phyloP scores from a whole-genome alignment of 2,329 filamentous ascomycete genomes.

The Calonectria pseudoturangicola region DNA sequence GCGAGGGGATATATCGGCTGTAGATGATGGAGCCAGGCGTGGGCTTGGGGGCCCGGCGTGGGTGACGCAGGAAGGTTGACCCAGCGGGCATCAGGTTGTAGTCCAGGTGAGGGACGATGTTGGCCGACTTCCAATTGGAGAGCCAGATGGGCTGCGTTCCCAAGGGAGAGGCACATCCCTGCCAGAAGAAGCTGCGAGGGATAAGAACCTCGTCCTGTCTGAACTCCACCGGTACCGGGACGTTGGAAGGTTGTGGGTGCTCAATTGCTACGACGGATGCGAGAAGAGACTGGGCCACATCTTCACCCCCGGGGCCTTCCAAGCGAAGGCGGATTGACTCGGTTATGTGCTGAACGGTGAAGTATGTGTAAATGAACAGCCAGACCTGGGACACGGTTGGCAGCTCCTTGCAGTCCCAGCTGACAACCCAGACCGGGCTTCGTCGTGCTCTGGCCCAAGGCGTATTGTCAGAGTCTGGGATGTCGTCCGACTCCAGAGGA shows the following conservation, averaged over 20 bases:
- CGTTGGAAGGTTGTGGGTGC: constrained; percentile 61
- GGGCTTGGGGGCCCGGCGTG: constrained; percentile 81
- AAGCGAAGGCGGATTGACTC: constrained; percentile 52
- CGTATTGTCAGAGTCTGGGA: constrained; percentile 58
- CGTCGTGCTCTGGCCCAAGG: constrained; percentile 70
- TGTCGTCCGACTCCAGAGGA: constrained; percentile 48
- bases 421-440: constrained; percentile 64
- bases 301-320: constrained; percentile 43
- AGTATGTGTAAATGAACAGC: constrained; percentile 69
- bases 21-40: constrained; percentile 80
- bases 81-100: constrained; percentile 57
- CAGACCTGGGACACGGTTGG: constrained; percentile 69
- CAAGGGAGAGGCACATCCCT: constrained; percentile 78
- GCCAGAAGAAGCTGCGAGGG: constrained; percentile 76
- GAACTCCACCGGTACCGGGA: constrained; percentile 56
- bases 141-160: constrained; percentile 78
- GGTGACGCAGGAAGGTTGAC: constrained; percentile 72
- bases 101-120: constrained; percentile 61
- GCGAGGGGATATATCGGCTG: constrained; percentile 83
- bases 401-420: constrained; percentile 61
- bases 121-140: constrained; percentile 62
- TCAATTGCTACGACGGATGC: constrained; percentile 62
- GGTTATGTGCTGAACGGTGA: constrained; percentile 55
- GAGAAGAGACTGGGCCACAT: constrained; percentile 58
- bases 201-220: constrained; percentile 61